Evolutionary conservation across 257 asterid species (phyloP).

Genomic region (Capsicum pubescens): DNA sequence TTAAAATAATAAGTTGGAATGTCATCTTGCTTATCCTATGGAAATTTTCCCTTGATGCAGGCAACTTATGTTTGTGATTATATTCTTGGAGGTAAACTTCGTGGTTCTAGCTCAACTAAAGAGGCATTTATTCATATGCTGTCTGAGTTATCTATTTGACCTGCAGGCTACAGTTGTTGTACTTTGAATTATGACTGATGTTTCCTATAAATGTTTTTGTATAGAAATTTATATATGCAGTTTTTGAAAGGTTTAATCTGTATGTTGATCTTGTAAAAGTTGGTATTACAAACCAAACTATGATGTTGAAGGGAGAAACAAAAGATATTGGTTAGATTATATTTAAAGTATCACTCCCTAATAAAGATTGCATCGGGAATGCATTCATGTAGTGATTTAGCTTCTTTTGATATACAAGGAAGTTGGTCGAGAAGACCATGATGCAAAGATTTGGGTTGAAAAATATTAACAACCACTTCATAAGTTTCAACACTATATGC

Average conservation of each 20-base stretch:
- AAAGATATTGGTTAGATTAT: constrained; percentile 53
- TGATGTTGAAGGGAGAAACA: constrained; percentile 98
- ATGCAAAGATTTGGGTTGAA: constrained; percentile 90
- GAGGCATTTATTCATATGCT: too few relatives aligned
- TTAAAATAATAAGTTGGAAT: not conserved
- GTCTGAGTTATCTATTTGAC: too few relatives aligned
- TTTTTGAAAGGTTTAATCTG: too few relatives aligned
- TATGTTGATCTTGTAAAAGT: too few relatives aligned
- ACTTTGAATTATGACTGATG: too few relatives aligned
- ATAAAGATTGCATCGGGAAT: not conserved
- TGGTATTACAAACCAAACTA: constrained; percentile 44
- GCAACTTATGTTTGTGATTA: too few relatives aligned
- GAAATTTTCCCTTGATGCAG: not conserved
- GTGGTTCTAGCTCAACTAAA: too few relatives aligned
- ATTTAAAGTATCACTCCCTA: constrained; percentile 53
- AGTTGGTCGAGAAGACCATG: constrained; percentile 71
- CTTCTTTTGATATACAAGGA: constrained; percentile 45
- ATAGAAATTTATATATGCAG: too few relatives aligned
- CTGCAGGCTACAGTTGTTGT: too few relatives aligned
- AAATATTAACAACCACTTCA: constrained; percentile 80
- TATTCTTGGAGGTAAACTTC: too few relatives aligned
- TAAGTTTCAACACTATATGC: constrained; percentile 96
- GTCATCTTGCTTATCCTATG: constrained; percentile 14
- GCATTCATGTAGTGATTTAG: constrained; percentile 22
- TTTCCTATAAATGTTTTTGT: too few relatives aligned